Conservation (phyloP, 176 grass and related monocot genomes). For the Triticum dicoccoides region DNA sequence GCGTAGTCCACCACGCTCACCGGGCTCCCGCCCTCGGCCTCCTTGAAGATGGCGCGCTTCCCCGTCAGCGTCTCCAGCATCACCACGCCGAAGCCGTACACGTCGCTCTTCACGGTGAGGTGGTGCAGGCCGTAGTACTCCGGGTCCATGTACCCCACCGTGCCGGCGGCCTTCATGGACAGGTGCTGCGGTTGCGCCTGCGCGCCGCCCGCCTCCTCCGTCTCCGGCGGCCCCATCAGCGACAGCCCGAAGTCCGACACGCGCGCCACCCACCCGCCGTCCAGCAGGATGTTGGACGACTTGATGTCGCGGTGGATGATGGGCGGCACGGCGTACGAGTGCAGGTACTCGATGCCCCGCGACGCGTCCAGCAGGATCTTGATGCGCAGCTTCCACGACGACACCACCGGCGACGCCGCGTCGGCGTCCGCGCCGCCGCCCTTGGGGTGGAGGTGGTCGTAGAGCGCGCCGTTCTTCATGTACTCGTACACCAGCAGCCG, state of each 20-base stretch:
- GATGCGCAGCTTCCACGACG: slow-evolving; percentile 83
- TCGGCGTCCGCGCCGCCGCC: not conserved
- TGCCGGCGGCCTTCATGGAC: slow-evolving; percentile 65
- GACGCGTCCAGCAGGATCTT: slow-evolving; percentile 85
- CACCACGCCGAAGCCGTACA: slow-evolving; percentile 90
- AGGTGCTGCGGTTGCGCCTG: slow-evolving; percentile 6
- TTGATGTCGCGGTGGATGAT: slow-evolving; percentile 99
- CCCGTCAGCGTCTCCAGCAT: slow-evolving; percentile 87
- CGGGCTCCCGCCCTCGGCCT: slow-evolving; percentile 47
- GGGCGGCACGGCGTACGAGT: slow-evolving; percentile 94
- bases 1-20: slow-evolving; percentile 75
- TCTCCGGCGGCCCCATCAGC: slow-evolving; percentile 46
- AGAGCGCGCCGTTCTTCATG: slow-evolving; percentile 95
- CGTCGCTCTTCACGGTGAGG: slow-evolving; percentile 91
- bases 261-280: slow-evolving; percentile 63
- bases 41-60: slow-evolving; percentile 69
- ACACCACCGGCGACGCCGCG: slow-evolving; percentile 37
- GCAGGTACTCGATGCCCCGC: slow-evolving; percentile 88
- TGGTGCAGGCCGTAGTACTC: slow-evolving; percentile 94
- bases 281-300: slow-evolving; percentile 93
- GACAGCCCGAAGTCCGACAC: slow-evolving; percentile 95
- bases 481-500: slow-evolving; percentile 86
- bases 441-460: slow-evolving; percentile 84
- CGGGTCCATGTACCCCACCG: slow-evolving; percentile 97
- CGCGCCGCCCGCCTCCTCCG: not conserved